Evolutionary conservation across 2,329 filamentous ascomycete genomes (phyloP).

Genomic region (Coniochaeta ligniaria): DNA sequence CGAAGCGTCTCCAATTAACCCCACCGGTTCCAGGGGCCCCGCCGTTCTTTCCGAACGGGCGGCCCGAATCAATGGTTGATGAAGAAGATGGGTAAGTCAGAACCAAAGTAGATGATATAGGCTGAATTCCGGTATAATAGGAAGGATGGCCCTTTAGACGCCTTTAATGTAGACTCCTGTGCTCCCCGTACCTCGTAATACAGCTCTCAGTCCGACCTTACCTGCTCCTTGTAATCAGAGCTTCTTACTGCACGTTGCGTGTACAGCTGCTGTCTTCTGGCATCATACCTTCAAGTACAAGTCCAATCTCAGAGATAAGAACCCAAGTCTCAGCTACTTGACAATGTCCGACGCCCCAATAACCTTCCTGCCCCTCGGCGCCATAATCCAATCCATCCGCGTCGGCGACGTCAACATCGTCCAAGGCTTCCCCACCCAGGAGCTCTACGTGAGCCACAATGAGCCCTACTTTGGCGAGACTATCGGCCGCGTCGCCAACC

Average conservation of each 20-base stretch:
- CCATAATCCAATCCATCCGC: slow-evolving; percentile 73
- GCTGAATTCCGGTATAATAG: not conserved
- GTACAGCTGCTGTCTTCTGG: not conserved
- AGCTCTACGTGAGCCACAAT: slow-evolving; percentile 71
- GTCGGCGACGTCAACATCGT: slow-evolving; percentile 81
- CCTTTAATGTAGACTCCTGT: not conserved
- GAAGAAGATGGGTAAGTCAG: not conserved
- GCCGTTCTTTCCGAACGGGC: not conserved
- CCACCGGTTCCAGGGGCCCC: not conserved
- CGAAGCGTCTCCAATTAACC: not conserved
- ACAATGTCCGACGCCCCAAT: slow-evolving; percentile 35
- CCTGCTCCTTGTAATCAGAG: not conserved
- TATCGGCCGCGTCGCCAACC: slow-evolving; percentile 80
- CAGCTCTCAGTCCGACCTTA: not conserved
- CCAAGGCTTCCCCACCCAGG: slow-evolving; percentile 70
- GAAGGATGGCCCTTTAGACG: not conserved
- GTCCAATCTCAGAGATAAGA: not conserved
- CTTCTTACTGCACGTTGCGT: not conserved
- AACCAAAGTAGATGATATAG: not conserved
- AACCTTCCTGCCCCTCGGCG: slow-evolving; percentile 66
- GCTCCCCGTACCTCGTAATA: not conserved
- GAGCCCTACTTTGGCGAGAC: slow-evolving; percentile 83
- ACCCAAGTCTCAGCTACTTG: not conserved
- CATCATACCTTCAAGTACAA: not conserved
- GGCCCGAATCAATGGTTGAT: not conserved